A percentile compares a stretch with the other conserved stretches of the same genome.
phyloP scores from a whole-genome alignment of 768 basidiomycete species.

The Mycena leptocephala region DNA sequence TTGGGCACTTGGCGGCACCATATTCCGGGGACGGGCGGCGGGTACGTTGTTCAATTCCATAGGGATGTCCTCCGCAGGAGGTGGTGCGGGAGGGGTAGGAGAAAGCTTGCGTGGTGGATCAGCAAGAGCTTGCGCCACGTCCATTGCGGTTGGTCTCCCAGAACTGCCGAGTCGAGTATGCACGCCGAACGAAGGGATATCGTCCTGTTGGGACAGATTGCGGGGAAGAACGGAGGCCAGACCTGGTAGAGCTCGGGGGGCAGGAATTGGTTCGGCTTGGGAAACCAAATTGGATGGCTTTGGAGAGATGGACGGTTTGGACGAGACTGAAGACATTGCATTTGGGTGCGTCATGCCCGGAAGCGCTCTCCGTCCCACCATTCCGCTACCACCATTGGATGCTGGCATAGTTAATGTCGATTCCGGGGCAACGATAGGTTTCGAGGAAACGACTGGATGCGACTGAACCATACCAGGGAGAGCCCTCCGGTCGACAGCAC shows the following conservation, averaged over 20 bases:
- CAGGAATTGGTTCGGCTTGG: slow-evolving; percentile 5
- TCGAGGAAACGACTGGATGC: background rate
- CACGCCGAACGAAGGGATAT: slow-evolving; percentile 51
- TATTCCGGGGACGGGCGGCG: slow-evolving; percentile 35
- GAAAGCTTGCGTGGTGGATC: slow-evolving; percentile 45
- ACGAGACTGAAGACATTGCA: background rate
- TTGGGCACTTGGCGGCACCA: slow-evolving; percentile 44
- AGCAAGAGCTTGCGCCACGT: slow-evolving; percentile 77
- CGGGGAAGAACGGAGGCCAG: slow-evolving; percentile 40
- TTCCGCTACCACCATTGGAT: background rate
- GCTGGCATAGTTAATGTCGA: background rate
- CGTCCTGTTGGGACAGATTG: slow-evolving; percentile 38
- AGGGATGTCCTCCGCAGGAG: slow-evolving; percentile 31
- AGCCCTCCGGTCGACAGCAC: background rate
- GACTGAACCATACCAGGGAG: background rate
- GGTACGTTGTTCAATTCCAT: slow-evolving; percentile 17
- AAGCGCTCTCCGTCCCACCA: slow-evolving; percentile 36
- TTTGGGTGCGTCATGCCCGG: slow-evolving; percentile 31
- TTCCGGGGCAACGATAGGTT: background rate
- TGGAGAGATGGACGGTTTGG: slow-evolving; percentile 14
- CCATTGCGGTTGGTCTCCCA: slow-evolving; percentile 85
- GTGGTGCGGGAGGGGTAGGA: background rate
- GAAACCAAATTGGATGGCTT: slow-evolving; percentile 17
- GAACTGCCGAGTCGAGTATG: slow-evolving; percentile 77
- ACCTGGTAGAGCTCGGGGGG: slow-evolving; percentile 61